Conservation (phyloP, 345 rosid genomes). For the Gossypium stocksii region DNA sequence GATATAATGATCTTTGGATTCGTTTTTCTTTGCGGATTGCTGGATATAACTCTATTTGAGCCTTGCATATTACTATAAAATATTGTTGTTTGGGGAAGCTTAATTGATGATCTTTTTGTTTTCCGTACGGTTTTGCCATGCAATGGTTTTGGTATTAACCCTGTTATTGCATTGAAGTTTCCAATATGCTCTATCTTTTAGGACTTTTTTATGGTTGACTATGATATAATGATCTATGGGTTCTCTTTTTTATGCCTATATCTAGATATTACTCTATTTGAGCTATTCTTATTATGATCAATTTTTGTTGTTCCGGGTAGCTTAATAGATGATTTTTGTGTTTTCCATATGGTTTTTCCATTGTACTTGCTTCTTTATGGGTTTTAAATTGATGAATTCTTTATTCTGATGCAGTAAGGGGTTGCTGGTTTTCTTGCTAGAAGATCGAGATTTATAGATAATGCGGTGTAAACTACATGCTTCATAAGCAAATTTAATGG, state of each 20-base stretch:
- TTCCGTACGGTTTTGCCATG: background rate
- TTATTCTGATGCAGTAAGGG: slow-evolving; percentile 19
- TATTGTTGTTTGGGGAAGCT: background rate
- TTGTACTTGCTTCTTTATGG: background rate
- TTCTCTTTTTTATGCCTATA: background rate
- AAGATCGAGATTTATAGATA: slow-evolving; percentile 17
- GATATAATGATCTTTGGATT: background rate
- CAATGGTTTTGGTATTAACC: background rate
- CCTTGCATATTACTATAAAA: too few species aligned
- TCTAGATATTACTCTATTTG: background rate
- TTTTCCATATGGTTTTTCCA: background rate
- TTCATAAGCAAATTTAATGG: slow-evolving; percentile 9
- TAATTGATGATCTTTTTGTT: background rate
- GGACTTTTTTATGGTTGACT: background rate
- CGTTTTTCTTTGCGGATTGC: background rate
- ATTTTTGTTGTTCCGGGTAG: slow-evolving; percentile 5
- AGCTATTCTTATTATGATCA: background rate
- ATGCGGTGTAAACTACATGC: slow-evolving; percentile 17
- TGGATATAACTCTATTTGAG: too few species aligned
- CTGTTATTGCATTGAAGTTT: background rate
- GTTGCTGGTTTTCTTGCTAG: slow-evolving; percentile 18
- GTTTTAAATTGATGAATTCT: slow-evolving; percentile 2
- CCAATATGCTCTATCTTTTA: background rate
- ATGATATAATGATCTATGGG: background rate
- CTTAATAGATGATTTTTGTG: background rate